Evolutionary conservation across 1,139 yeast genomes (phyloP).

Genomic region (Scheffersomyces titani): DNA sequence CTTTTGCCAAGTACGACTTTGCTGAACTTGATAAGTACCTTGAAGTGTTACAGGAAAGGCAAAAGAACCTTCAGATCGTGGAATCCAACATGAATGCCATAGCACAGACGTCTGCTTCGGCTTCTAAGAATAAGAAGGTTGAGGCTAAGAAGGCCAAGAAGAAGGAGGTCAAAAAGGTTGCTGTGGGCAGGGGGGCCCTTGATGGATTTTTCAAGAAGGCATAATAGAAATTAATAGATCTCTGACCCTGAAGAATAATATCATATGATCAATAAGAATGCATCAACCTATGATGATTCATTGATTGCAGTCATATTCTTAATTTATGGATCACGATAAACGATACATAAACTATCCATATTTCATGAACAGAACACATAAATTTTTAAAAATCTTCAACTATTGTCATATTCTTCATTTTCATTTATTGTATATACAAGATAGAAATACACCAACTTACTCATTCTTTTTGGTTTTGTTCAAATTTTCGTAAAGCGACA

Average conservation of each 20-base stretch:
- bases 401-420: neutral
- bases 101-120: conserved; percentile 16
- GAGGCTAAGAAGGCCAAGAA: conserved; percentile 15
- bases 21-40: conserved; percentile 30
- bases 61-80: conserved; percentile 32
- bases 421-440: neutral
- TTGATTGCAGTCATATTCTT: neutral
- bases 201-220: conserved; percentile 59
- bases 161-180: conserved; percentile 37
- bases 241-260: neutral
- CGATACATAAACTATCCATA: neutral
- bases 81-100: conserved; percentile 36
- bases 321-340: neutral
- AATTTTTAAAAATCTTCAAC: neutral
- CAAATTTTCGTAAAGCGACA: conserved; percentile 68
- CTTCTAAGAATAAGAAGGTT: conserved; percentile 13
- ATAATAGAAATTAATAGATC: conserved; percentile 4
- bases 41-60: conserved; percentile 23
- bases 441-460: conserved; percentile 1
- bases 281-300: neutral
- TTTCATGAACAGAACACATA: neutral
- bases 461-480: conserved; percentile 15
- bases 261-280: neutral
- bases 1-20: conserved; percentile 24
- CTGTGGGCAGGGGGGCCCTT: conserved; percentile 60